phyloP scores from a whole-genome alignment of 495 filamentous ascomycete genomes.

The Neurospora tetraspora region DNA sequence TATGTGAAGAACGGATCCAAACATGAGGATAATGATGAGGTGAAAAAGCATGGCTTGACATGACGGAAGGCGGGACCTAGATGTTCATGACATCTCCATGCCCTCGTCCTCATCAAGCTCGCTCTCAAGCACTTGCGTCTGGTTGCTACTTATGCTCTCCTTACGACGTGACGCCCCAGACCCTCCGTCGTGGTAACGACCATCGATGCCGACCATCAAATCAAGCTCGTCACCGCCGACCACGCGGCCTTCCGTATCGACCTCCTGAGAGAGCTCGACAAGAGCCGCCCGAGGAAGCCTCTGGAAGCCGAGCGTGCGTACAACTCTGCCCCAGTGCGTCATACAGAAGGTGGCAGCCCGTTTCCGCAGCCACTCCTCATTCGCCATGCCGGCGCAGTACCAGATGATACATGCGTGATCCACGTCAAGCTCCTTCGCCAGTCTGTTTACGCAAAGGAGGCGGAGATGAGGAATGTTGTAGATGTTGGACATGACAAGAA shows the following conservation, averaged over 20 bases:
- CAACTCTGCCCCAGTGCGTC: slow-evolving; percentile 88
- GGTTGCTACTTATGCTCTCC: slow-evolving; percentile 47
- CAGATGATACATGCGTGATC: slow-evolving; percentile 92
- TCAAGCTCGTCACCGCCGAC: slow-evolving; percentile 78
- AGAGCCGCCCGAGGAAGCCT: slow-evolving; percentile 64
- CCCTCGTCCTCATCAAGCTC: slow-evolving; percentile 64
- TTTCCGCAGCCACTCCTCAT: slow-evolving; percentile 84
- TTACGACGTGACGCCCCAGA: slow-evolving; percentile 42
- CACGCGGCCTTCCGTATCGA: slow-evolving; percentile 82
- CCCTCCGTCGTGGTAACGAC: slow-evolving; percentile 41
- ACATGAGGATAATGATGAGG: neutral
- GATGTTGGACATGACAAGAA: slow-evolving; percentile 94
- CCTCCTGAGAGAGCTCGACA: slow-evolving; percentile 84
- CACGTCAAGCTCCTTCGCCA: slow-evolving; percentile 82
- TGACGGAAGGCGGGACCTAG: neutral
- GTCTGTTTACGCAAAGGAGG: slow-evolving; percentile 75
- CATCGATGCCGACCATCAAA: slow-evolving; percentile 53
- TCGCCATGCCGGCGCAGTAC: slow-evolving; percentile 83
- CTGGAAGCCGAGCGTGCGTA: slow-evolving; percentile 79
- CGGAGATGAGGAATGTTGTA: slow-evolving; percentile 93
- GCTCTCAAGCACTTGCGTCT: slow-evolving; percentile 46
- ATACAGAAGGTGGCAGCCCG: slow-evolving; percentile 83
- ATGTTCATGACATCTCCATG: slow-evolving; percentile 35
- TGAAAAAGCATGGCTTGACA: neutral
- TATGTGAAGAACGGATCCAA: neutral